Evolutionary conservation across 495 filamentous ascomycete species (phyloP), one percentile per base, ranked within the genome.

Genomic region (Penicillium salamii): DNA sequence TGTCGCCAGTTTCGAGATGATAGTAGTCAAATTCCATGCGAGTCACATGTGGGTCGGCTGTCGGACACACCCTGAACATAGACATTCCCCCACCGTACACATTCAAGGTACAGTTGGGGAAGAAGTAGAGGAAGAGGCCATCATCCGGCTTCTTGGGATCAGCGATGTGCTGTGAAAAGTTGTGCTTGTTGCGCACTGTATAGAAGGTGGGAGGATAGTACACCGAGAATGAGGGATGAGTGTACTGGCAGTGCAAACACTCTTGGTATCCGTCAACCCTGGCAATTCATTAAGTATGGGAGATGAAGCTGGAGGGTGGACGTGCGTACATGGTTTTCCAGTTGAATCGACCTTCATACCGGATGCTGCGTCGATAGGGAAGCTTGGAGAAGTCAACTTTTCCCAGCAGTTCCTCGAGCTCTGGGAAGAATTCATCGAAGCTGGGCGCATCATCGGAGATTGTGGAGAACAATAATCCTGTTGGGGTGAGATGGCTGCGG

Each of bases 281-380:
- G 37, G 3, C 9, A 40, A 0, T 2, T 21, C 23, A 8, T 3
- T 40, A 13, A 13, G 3, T 36, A 21, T 0, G 31, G 18, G 2
- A 14, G 21, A 12, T 14, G 9, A n/a, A n/a, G n/a, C n/a, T n/a
- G n/a, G n/a, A n/a, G n/a, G n/a, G n/a, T n/a, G n/a, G n/a, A n/a
- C n/a, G n/a, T n/a, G n/a, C n/a, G n/a, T 67, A 78, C 80, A 84
- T 84, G 0, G 80, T 82, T 54, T 84, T 84, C 80, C 79, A 84
- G 58, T 84, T 84, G 62, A 84, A 84, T 0, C 68, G 66, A 0
- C 80, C 80, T 48, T 78, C 72, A 38, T 84, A 84, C 24, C 67
- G 68, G 53, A 82, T 79, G 47, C 78, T 81, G 17, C 74, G 74
- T 12, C 77, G 70, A 50, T 82, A 71, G 6, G 80, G 79, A 3